These are phyloP conservation scores for Aspergillus sp. DNA, from an alignment of 2,329 filamentous ascomycete genomes.

Conservation along the genomic window DNA sequence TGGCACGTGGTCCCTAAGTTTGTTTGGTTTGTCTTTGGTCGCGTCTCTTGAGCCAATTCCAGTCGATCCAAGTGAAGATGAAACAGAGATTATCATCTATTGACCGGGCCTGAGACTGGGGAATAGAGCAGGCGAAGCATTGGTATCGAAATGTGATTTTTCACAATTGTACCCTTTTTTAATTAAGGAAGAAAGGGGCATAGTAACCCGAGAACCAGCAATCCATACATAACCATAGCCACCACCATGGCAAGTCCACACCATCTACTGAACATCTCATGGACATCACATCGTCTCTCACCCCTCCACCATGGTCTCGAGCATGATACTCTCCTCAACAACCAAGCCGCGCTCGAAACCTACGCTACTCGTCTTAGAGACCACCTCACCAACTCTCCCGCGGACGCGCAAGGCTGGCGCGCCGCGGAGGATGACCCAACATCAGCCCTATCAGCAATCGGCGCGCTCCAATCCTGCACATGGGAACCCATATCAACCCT, in stretches of 20 bases:
- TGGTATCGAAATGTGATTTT: constrained; percentile 7
- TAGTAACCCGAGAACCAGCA: neutral
- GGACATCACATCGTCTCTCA: constrained; percentile 54
- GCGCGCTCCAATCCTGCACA: constrained; percentile 48
- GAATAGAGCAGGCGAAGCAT: neutral
- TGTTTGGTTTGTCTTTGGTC: constrained; percentile 12
- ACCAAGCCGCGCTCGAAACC: constrained; percentile 38
- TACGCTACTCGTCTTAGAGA: constrained; percentile 52
- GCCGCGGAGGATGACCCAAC: constrained; percentile 30
- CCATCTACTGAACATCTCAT: constrained; percentile 54
- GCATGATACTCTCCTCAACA: constrained; percentile 33
- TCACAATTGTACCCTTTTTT: neutral
- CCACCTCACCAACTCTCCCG: constrained; percentile 49
- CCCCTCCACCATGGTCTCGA: constrained; percentile 52
- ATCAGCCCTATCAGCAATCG: constrained; percentile 45
- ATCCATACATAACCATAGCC: neutral
- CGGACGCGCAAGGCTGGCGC: constrained; percentile 42
- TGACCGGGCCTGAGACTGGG: neutral
- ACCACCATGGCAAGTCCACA: constrained; percentile 29
- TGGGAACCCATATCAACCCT: constrained; percentile 43
- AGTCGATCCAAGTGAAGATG: neutral
- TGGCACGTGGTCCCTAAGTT: constrained; percentile 10
- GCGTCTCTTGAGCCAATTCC: neutral
- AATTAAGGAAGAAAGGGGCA: neutral
- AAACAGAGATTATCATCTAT: neutral